Base-by-base conservation (phyloP, 2,329 filamentous ascomycete species). In the Venturia nashicola region DNA sequence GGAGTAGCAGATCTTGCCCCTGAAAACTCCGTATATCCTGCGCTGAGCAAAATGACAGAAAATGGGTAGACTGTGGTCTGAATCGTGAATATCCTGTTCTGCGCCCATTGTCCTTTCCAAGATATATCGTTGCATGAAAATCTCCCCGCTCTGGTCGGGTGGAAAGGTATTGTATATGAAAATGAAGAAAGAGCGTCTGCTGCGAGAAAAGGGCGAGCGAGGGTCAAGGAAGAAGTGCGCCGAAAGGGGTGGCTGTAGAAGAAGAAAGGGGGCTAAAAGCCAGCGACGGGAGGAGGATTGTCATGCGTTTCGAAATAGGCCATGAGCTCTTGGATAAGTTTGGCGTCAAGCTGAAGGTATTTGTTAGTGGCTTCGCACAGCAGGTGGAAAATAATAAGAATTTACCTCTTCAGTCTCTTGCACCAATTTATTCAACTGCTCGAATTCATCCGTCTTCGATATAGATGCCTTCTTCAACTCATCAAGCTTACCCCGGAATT, bases 251-350 rank as follows among this genome's bases (percentile, higher is more conserved):
- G 59, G 42, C 9, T n/a, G 23, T 57, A 40, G 27, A 23, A 42
- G n/a, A 48, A 16, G 43, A 42, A 16, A 16, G 18, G 12, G 5
- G 3, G 43, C 23, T 65, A 66, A 40, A 66, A 66, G 18, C 65
- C 65, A 23, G 65, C 65, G 12, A 57, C 42, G 11, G 65, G 48
- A n/a, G 65, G 65, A 6, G 65, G 65, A 46, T 66, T 62, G 27
- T 66, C 65, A 48, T 66, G 65, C 8, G 65, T 66, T 27, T 66
- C 65, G 34, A 66, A 66, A 43, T 66, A 66, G 8, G 55, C 64
- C 65, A 66, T 66, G 8, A 66, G 59, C 5, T 65, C 46, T 32
- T 61, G 59, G 46, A 66, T 66, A 39, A 66, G 65, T 43, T 65
- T 48, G 23, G 65, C 63, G 40, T 66, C 66, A 36, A 39, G 40